Percentiles rank a stretch among this genome's conserved stretches.
Evolutionary conservation across 768 basidiomycete species (phyloP).

Genomic region (Cystofilobasidium bisporidii): DNA sequence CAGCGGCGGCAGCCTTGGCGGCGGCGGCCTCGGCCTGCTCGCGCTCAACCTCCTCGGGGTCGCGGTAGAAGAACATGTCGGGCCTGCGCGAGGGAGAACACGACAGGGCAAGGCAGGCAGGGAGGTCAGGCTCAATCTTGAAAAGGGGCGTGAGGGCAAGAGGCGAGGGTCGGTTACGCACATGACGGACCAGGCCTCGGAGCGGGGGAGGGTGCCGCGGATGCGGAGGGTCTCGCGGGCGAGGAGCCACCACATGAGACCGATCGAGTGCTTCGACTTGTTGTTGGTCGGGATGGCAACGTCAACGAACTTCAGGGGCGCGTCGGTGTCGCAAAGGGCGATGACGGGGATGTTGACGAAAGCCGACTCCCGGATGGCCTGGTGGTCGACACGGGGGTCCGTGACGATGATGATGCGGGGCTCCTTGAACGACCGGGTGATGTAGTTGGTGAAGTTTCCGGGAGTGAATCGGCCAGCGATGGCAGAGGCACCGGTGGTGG

Average conservation of each 20-base stretch:
- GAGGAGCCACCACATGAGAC: slow-evolving; percentile 95
- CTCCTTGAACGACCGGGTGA: slow-evolving; percentile 95
- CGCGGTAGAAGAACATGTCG: slow-evolving; percentile 78
- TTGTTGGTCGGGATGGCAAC: slow-evolving; percentile 99
- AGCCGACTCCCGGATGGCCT: slow-evolving; percentile 98
- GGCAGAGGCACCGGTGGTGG: slow-evolving; percentile 95
- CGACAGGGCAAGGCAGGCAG: slow-evolving; percentile 34
- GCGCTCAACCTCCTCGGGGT: slow-evolving; percentile 97
- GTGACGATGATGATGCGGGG: slow-evolving; percentile 96
- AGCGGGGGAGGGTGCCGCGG: slow-evolving; percentile 83
- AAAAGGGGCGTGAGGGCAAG: slow-evolving; percentile 21
- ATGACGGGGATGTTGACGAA: slow-evolving; percentile 99
- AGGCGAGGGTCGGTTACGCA: slow-evolving; percentile 54
- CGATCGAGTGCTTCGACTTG: slow-evolving; percentile 95
- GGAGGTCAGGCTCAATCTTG: background rate
- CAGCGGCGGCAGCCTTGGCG: slow-evolving; percentile 58
- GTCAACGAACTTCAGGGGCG: slow-evolving; percentile 94
- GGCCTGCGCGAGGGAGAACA: slow-evolving; percentile 7
- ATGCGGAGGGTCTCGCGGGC: slow-evolving; percentile 94
- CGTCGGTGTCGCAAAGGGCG: slow-evolving; percentile 97
- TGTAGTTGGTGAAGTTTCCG: slow-evolving; percentile 73
- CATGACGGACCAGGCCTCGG: slow-evolving; percentile 96
- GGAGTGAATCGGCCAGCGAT: slow-evolving; percentile 83
- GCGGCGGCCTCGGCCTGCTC: slow-evolving; percentile 85
- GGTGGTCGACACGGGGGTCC: slow-evolving; percentile 98